Evolutionary conservation across 139 green algal species (phyloP).

Genomic region (Yamagishiella unicocca): DNA sequence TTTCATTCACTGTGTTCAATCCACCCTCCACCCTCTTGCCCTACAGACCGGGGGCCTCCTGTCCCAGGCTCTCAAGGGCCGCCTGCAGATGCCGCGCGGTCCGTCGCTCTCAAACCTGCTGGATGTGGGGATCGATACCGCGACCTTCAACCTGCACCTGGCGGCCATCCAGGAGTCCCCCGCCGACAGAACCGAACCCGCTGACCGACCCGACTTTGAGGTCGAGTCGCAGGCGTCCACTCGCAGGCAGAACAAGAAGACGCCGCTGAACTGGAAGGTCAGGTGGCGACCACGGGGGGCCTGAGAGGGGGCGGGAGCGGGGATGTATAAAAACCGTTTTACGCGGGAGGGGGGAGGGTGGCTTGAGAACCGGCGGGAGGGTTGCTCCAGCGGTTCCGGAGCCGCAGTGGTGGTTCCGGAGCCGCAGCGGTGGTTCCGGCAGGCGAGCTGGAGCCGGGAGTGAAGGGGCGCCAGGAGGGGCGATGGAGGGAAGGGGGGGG

Average conservation of each 20-base stretch:
- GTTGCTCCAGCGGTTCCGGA: background rate
- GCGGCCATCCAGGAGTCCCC: conserved; percentile 6
- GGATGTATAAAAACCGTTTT: no score
- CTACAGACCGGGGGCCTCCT: conserved; percentile 55
- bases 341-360: background rate
- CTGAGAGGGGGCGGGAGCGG: background rate
- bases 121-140: conserved; percentile 62
- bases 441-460: no score
- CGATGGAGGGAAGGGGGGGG: no score
- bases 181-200: background rate
- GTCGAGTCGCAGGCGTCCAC: conserved; percentile 29
- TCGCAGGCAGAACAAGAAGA: conserved; percentile 21
- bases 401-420: no score
- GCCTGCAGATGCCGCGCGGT: conserved; percentile 51
- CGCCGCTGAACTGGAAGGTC: conserved; percentile 40
- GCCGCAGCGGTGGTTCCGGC: no score
- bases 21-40: background rate
- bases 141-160: background rate
- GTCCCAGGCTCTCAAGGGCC: conserved; percentile 55
- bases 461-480: no score
- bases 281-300: background rate
- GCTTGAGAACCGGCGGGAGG: background rate
- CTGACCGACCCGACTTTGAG: background rate
- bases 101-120: conserved; percentile 87
- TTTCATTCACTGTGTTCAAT: background rate